Percentiles rank a stretch among this genome's conserved stretches.
phyloP scores from a whole-genome alignment of 257 asterid species.

The Jacaranda copaia region DNA sequence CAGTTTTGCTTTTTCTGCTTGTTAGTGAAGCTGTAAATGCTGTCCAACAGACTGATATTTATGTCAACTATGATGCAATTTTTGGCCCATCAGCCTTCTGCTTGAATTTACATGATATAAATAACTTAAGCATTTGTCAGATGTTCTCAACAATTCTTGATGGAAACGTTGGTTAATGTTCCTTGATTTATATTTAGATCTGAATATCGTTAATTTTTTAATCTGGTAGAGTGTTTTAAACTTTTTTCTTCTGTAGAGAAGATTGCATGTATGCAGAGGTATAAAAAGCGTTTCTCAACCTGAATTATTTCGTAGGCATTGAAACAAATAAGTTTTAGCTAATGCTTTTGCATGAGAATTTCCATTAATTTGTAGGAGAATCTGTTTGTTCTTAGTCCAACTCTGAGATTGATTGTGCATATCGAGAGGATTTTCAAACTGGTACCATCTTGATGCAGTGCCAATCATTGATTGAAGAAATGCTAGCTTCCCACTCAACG shows the following conservation, averaged over 20 bases:
- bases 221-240: neutral
- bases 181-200: neutral
- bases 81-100: neutral
- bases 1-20: too few species aligned
- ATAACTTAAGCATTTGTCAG: neutral
- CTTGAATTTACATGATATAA: neutral
- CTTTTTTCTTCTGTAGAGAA: neutral
- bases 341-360: conserved; percentile 22
- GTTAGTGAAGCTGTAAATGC: neutral
- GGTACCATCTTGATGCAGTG: conserved; percentile 62
- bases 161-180: neutral
- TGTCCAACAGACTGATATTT: neutral
- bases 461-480: conserved; percentile 84
- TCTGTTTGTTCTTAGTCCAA: conserved; percentile 9
- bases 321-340: neutral
- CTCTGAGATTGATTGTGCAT: conserved; percentile 24
- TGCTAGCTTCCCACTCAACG: conserved; percentile 89
- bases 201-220: neutral
- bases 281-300: neutral
- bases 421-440: conserved; percentile 26
- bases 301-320: neutral
- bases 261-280: neutral
- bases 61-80: neutral
- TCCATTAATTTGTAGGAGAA: conserved; percentile 9
- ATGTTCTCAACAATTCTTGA: neutral